These are phyloP conservation scores for Lasiosphaeria hispida DNA, from an alignment of 495 filamentous ascomycete species.

Conservation along the genomic window DNA sequence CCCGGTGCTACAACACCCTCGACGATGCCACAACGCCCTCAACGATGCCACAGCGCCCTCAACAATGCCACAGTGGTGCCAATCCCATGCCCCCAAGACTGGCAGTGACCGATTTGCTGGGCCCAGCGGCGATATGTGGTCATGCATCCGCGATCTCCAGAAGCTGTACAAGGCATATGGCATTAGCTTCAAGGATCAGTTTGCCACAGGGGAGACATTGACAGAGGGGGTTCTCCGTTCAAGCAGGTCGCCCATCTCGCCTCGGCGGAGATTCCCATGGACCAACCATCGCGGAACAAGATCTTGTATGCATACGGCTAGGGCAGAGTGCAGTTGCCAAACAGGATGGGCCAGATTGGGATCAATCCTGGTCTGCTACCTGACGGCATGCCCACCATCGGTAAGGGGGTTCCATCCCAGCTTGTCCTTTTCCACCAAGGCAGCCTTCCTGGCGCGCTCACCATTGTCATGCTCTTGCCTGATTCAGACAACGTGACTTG, in stretches of 20 bases:
- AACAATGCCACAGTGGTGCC: background rate
- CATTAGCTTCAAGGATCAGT: background rate
- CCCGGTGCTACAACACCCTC: slow-evolving; percentile 3
- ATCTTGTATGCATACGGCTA: background rate
- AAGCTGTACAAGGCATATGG: background rate
- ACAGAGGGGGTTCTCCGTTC: too few species aligned
- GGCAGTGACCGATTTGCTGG: background rate
- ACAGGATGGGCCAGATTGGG: slow-evolving; percentile 1
- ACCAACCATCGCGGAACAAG: background rate
- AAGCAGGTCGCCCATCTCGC: background rate
- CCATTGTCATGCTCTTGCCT: background rate
- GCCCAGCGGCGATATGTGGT: background rate
- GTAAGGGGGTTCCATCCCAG: slow-evolving; percentile 6
- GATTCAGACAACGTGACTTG: background rate
- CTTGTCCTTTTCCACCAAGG: slow-evolving; percentile 6
- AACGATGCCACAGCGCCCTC: background rate
- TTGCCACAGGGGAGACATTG: background rate
- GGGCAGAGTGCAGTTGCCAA: slow-evolving; percentile 4
- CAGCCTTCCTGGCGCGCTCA: slow-evolving; percentile 3
- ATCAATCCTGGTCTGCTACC: background rate
- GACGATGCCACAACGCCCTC: background rate
- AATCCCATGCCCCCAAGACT: background rate
- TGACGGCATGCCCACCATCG: slow-evolving; percentile 2
- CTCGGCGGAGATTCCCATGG: background rate
- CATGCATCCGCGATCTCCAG: background rate